These are phyloP conservation scores for Exophiala sp. DNA, from an alignment of 2,329 filamentous ascomycete genomes.

Conservation along the genomic window DNA sequence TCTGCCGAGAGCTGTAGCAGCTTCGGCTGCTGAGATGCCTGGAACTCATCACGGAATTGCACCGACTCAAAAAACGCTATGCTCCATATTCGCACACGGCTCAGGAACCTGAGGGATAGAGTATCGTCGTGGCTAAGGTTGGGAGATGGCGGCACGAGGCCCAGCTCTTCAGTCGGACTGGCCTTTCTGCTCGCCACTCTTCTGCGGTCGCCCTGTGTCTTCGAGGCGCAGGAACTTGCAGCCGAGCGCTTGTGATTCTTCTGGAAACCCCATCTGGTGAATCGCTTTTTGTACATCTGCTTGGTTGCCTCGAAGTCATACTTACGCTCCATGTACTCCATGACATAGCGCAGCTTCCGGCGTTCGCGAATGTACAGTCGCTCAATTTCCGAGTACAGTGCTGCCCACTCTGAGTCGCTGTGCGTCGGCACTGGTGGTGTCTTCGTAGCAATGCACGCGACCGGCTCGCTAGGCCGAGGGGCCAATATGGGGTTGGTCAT, in stretches of 20 bases:
- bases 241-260: conserved; percentile 6
- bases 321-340: conserved; percentile 7
- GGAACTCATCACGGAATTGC: neutral
- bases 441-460: neutral
- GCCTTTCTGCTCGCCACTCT: neutral
- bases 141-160: neutral
- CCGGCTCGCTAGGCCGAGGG: neutral
- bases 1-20: neutral
- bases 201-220: neutral
- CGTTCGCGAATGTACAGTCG: conserved; percentile 8
- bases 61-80: conserved; percentile 6
- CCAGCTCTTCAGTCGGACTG: neutral
- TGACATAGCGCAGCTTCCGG: conserved; percentile 7
- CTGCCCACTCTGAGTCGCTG: neutral
- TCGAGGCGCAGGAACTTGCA: neutral
- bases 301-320: conserved; percentile 6
- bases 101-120: conserved; percentile 4
- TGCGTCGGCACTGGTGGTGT: neutral
- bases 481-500: neutral
- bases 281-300: conserved; percentile 14
- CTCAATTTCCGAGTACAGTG: neutral
- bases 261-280: conserved; percentile 11
- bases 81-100: conserved; percentile 4
- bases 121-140: neutral
- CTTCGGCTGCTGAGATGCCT: neutral